A percentile compares a stretch with the other conserved stretches of the same genome.
Evolutionary conservation across 805 yeast species (phyloP).

Genomic region (Brettanomyces custersianus): DNA sequence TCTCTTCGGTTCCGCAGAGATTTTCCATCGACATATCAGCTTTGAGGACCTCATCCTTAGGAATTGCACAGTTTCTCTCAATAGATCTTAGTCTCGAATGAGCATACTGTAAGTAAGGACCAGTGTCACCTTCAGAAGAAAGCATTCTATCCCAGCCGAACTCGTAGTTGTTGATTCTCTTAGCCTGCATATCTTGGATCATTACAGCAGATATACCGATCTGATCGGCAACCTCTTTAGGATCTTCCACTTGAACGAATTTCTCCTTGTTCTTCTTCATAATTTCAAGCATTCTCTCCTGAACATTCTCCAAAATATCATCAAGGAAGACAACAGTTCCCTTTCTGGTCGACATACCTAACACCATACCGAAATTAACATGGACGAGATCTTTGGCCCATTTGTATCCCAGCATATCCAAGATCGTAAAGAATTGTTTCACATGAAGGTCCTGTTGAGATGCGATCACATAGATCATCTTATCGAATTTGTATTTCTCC

Average conservation of each 20-base stretch:
- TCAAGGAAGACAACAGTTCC: slow-evolving; percentile 99
- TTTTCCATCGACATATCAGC: slow-evolving; percentile 25
- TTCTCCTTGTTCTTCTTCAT: slow-evolving; percentile 88
- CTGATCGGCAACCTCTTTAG: slow-evolving; percentile 89
- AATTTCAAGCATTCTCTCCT: slow-evolving; percentile 90
- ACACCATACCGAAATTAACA: slow-evolving; percentile 94
- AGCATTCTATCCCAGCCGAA: slow-evolving; percentile 98
- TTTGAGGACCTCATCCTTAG: slow-evolving; percentile 18
- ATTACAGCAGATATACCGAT: slow-evolving; percentile 96
- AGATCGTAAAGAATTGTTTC: slow-evolving; percentile 89
- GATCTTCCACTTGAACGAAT: slow-evolving; percentile 87
- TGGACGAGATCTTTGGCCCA: slow-evolving; percentile 79
- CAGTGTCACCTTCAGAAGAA: slow-evolving; percentile 98
- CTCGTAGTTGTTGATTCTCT: slow-evolving; percentile 91
- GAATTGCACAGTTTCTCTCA: slow-evolving; percentile 69
- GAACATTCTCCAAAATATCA: slow-evolving; percentile 85
- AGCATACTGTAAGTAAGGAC: slow-evolving; percentile 97
- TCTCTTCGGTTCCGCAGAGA: slow-evolving; percentile 21
- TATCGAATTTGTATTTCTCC: slow-evolving; percentile 77
- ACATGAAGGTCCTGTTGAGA: slow-evolving; percentile 92
- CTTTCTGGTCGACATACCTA: slow-evolving; percentile 96
- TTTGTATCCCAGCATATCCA: slow-evolving; percentile 80
- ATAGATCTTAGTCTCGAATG: slow-evolving; percentile 95
- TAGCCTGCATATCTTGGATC: slow-evolving; percentile 98
- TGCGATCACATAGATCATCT: slow-evolving; percentile 94